Base-by-base conservation (phyloP, 306 rosid genomes). In the Argentina anserina region DNA sequence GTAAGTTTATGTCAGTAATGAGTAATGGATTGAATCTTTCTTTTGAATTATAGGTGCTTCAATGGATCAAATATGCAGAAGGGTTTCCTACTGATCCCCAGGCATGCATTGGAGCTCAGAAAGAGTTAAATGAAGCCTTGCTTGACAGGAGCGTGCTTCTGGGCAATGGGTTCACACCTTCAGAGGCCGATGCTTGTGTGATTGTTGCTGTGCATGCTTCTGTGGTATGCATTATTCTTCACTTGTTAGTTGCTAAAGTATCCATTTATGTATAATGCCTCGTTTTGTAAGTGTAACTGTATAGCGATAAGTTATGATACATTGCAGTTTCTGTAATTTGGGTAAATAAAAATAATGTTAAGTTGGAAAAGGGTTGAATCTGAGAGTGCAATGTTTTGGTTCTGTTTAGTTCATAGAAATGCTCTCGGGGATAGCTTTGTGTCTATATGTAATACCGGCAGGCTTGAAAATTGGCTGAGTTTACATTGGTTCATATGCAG, bases 21-120 rank as follows among this genome's bases (percentile, higher is more conserved):
- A 39, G 53, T 71, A 26, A 15, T 26, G 28, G 25, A 1, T 0
- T 61, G 55, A 28, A 52, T 41, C 17, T 40, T 9, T 47, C 25
- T 37, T 67, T 36, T 18, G 67, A 31, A 56, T 31, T 80, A 67
- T 79, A 91, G 99, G 83, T 81, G 69, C 74, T 60, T 79, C 84
- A 88, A 75, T 95, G 97, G 99, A 82, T 88, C 17, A 81, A 67
- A 50, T 90, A 89, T 85, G 89, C 88, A n/a, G 88, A 88, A 46
- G 67, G 86, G 43, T 89, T 91, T 55, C 93, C 89, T 8, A 82
- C 78, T 68, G 85, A 71, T 70, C 71, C 80, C 9, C 81, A 82
- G 60, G 74, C 84, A 37, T 59, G 81, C 81, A 73, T 77, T 74
- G 96, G 75, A 77, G 86, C 68, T 84, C 91, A 91, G 63, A 88